Conservation (phyloP, 1,139 yeast species). For the Nematodospora anomalae region DNA sequence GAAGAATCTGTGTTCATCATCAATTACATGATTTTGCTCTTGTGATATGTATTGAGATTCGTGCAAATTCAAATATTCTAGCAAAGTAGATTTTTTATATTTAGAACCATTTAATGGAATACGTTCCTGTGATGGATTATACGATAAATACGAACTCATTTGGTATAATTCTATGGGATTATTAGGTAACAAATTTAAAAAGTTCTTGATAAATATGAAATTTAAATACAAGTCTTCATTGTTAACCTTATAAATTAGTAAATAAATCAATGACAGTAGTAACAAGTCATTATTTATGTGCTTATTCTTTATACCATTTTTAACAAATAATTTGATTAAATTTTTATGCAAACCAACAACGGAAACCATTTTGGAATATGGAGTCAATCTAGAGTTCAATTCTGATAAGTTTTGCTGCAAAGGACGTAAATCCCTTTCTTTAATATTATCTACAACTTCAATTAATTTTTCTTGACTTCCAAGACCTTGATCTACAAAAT, state of each 20-base stretch:
- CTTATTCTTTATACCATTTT: constrained; percentile 20
- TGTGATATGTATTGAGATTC: constrained; percentile 12
- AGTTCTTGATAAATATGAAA: constrained; percentile 39
- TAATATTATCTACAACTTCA: constrained; percentile 18
- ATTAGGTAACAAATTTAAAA: constrained; percentile 36
- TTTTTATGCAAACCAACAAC: constrained; percentile 36
- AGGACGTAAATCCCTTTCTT: constrained; percentile 12
- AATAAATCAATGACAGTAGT: constrained; percentile 41
- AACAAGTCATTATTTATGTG: constrained; percentile 41
- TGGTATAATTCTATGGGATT: constrained; percentile 24
- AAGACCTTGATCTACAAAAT: constrained; percentile 28
- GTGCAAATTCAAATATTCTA: constrained; percentile 26
- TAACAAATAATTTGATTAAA: constrained; percentile 27
- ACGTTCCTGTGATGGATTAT: constrained; percentile 20
- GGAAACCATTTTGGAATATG: constrained; percentile 31
- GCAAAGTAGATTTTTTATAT: constrained; percentile 21
- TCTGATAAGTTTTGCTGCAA: constrained; percentile 15
- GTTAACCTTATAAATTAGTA: constrained; percentile 28
- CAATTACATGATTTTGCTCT: constrained; percentile 8
- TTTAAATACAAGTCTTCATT: constrained; percentile 35
- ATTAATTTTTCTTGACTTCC: constrained; percentile 19
- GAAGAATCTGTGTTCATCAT: constrained; percentile 23
- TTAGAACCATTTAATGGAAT: constrained; percentile 10
- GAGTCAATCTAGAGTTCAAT: constrained; percentile 26
- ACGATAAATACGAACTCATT: constrained; percentile 18